Conservation (phyloP, 768 basidiomycete genomes). For the Suillus sp. region DNA sequence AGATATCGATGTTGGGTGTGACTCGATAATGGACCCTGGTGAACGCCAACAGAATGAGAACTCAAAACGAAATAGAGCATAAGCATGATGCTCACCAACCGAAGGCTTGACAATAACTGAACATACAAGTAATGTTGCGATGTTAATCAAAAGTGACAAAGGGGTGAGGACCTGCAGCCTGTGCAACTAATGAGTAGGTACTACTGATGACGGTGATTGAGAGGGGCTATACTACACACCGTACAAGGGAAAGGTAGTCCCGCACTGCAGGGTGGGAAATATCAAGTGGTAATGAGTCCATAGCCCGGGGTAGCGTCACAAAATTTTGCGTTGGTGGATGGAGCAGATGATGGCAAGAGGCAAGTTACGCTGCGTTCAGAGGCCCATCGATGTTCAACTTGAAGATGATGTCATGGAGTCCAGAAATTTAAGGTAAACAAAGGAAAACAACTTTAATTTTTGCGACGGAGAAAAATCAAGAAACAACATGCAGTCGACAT, state of each 20-base stretch:
- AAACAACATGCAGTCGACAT: not conserved
- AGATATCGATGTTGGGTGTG: constrained; percentile 70
- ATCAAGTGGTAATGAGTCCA: constrained; percentile 63
- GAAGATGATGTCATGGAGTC: constrained; percentile 8
- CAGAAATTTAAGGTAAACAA: not conserved
- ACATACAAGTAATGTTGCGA: constrained; percentile 73
- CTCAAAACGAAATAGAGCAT: not conserved
- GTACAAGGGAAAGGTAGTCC: constrained; percentile 66
- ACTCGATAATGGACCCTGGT: constrained; percentile 50
- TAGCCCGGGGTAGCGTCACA: constrained; percentile 21
- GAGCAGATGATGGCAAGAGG: not conserved
- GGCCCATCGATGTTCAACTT: not conserved
- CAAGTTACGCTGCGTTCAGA: not conserved
- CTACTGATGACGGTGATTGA: not conserved
- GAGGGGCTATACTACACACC: constrained; percentile 38
- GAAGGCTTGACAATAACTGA: constrained; percentile 65
- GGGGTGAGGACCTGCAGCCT: constrained; percentile 88
- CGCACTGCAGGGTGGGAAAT: constrained; percentile 59
- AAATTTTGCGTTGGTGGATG: not conserved
- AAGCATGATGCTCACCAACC: constrained; percentile 41
- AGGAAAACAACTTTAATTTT: constrained; percentile 5
- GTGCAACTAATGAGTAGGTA: not conserved
- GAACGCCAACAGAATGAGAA: not conserved
- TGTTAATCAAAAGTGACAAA: constrained; percentile 77
- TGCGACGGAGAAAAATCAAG: not conserved